These are phyloP conservation scores for Trichosporon ovoides DNA, from an alignment of 1,284 basidiomycete species.

Conservation along the genomic window DNA sequence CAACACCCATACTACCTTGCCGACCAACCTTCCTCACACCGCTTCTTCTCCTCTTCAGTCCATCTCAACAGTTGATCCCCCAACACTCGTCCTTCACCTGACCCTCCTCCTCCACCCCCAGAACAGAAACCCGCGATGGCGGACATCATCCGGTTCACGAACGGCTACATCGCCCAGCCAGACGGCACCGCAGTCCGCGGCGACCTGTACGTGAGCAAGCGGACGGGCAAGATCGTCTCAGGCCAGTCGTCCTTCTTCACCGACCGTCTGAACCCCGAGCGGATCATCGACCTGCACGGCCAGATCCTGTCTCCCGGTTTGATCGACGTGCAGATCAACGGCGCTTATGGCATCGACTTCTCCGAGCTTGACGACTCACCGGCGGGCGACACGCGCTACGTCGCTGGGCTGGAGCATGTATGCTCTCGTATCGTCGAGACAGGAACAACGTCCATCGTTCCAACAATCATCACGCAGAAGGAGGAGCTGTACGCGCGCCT, in stretches of 20 bases:
- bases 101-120: no score
- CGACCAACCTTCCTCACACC: no score
- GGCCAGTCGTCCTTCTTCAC: constrained; percentile 32
- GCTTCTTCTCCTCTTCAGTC: no score
- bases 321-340: constrained; percentile 68
- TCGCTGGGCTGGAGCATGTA: constrained; percentile 63
- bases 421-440: constrained; percentile 74
- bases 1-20: no score
- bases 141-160: constrained; percentile 70
- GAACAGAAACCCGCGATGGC: no score
- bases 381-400: constrained; percentile 62
- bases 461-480: constrained; percentile 58
- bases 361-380: constrained; percentile 60
- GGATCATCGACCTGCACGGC: constrained; percentile 48
- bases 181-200: constrained; percentile 56
- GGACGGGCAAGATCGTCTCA: constrained; percentile 32
- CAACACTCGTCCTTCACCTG: no score
- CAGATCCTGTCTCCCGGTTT: constrained; percentile 75
- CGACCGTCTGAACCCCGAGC: constrained; percentile 15
- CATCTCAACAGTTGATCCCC: no score
- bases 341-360: constrained; percentile 87
- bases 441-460: constrained; percentile 72
- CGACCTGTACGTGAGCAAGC: constrained; percentile 35
- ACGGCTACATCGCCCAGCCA: constrained; percentile 68
- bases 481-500: constrained; percentile 45